Conservation (phyloP, 2,329 filamentous ascomycete genomes). For the Stagonosporopsis rhizophila region DNA sequence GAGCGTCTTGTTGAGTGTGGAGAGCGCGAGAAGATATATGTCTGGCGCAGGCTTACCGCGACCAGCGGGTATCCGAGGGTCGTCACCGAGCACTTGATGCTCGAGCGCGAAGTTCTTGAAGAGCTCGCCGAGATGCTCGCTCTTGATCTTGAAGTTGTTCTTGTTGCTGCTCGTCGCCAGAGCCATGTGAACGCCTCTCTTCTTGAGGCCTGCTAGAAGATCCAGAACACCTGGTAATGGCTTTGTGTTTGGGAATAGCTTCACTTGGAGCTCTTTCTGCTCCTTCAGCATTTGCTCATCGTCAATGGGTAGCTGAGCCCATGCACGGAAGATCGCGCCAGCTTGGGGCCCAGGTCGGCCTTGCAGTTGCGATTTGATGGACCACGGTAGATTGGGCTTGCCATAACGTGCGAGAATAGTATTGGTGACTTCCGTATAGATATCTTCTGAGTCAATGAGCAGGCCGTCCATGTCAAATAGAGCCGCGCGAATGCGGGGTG, state of each 20-base stretch:
- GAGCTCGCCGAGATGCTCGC: conserved; percentile 59
- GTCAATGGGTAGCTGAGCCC: conserved; percentile 84
- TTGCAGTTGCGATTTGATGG: conserved; percentile 87
- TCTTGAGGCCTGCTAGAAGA: conserved; percentile 68
- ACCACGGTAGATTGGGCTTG: conserved; percentile 83
- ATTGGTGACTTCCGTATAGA: conserved; percentile 86
- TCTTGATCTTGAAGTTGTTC: conserved; percentile 80
- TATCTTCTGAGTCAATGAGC: conserved; percentile 90
- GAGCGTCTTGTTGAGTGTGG: conserved; percentile 81
- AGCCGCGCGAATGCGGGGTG: conserved; percentile 84
- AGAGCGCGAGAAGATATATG: conserved; percentile 87
- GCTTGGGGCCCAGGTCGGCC: conserved; percentile 67
- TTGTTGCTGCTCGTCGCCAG: conserved; percentile 81
- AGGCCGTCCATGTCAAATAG: conserved; percentile 99
- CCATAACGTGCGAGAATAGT: conserved; percentile 76
- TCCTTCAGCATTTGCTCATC: conserved; percentile 70
- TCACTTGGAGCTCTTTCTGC: conserved; percentile 68
- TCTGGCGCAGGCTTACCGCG: conserved; percentile 95
- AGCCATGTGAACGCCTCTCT: conserved; percentile 74
- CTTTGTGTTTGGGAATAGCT: conserved; percentile 76
- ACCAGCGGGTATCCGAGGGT: conserved; percentile 75
- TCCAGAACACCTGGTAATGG: conserved; percentile 79
- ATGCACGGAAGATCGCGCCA: conserved; percentile 72
- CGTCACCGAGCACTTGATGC: conserved; percentile 84
- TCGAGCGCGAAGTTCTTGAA: conserved; percentile 72